phyloP scores from a whole-genome alignment of 2,329 filamentous ascomycete species.

The Penicillium sp. region DNA sequence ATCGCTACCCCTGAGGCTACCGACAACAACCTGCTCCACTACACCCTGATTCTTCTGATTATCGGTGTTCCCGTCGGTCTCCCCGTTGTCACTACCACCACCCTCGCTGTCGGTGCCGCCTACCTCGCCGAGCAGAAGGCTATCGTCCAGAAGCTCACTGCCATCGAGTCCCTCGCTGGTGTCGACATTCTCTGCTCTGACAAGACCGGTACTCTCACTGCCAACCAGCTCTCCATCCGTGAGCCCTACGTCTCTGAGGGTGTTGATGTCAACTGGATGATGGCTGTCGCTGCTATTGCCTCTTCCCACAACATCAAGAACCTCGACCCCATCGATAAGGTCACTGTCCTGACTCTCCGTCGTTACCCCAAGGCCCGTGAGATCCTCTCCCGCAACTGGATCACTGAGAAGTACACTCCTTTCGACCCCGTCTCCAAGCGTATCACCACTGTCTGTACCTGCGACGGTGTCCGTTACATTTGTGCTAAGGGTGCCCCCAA shows the following conservation, averaged over 20 bases:
- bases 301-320: slow-evolving; percentile 78
- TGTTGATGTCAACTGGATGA: slow-evolving; percentile 80
- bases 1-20: slow-evolving; percentile 53
- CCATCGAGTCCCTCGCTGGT: slow-evolving; percentile 72
- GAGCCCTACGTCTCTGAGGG: slow-evolving; percentile 75
- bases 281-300: slow-evolving; percentile 73
- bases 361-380: slow-evolving; percentile 74
- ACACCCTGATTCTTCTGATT: slow-evolving; percentile 69
- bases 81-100: slow-evolving; percentile 74
- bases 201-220: slow-evolving; percentile 70
- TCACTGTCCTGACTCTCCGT: slow-evolving; percentile 72
- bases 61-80: slow-evolving; percentile 78
- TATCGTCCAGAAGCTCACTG: slow-evolving; percentile 76
- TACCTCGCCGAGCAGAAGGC: slow-evolving; percentile 76
- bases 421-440: slow-evolving; percentile 77
- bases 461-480: slow-evolving; percentile 67
- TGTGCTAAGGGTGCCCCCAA: slow-evolving; percentile 77
- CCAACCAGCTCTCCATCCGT: slow-evolving; percentile 66
- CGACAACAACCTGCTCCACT: slow-evolving; percentile 65
- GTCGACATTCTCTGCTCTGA: slow-evolving; percentile 78
- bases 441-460: slow-evolving; percentile 67
- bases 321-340: slow-evolving; percentile 75
- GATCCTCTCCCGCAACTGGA: slow-evolving; percentile 71
- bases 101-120: slow-evolving; percentile 71
- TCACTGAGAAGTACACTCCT: slow-evolving; percentile 69